phyloP scores from a whole-genome alignment of 139 green algal species.

The Gonium pectorale region DNA sequence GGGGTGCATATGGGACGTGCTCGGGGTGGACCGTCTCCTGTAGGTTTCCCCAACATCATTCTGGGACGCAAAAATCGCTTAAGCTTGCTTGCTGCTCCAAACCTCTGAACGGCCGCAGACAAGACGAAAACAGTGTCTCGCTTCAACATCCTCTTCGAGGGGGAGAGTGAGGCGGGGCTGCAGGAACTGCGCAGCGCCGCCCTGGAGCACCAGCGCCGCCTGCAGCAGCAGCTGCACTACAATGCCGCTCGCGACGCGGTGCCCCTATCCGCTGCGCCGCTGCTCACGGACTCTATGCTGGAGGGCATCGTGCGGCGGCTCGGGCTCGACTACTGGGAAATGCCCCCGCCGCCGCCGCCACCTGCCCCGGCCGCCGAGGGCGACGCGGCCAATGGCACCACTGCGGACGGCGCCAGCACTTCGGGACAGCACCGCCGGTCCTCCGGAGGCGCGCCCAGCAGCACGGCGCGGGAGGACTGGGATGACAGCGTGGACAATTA shows the following conservation, averaged over 20 bases:
- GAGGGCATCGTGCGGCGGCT: constrained; percentile 21
- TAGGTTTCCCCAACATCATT: too few relatives aligned
- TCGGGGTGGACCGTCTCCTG: too few relatives aligned
- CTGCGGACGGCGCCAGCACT: neutral
- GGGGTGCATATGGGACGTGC: too few relatives aligned
- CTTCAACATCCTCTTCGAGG: constrained; percentile 62
- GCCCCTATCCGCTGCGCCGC: constrained; percentile 16
- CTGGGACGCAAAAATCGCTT: too few relatives aligned
- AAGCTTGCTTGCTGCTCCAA: too few relatives aligned
- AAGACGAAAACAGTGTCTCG: constrained; percentile 55
- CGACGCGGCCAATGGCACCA: neutral
- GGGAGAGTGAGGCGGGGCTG: constrained; percentile 46
- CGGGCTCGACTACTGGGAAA: constrained; percentile 19
- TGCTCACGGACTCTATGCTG: constrained; percentile 11
- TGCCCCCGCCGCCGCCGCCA: neutral
- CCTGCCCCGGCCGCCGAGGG: neutral
- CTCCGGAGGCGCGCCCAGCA: neutral
- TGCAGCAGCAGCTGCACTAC: constrained; percentile 47
- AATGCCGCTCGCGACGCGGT: constrained; percentile 36
- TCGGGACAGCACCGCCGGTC: neutral
- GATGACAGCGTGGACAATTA: neutral
- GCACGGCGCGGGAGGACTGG: neutral
- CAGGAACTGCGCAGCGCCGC: constrained; percentile 22
- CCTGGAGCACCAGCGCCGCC: constrained; percentile 32
- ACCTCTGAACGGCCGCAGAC: constrained; percentile 17